Base-by-base conservation (phyloP, 176 grass and related monocot genomes). In the Avena sativa region DNA sequence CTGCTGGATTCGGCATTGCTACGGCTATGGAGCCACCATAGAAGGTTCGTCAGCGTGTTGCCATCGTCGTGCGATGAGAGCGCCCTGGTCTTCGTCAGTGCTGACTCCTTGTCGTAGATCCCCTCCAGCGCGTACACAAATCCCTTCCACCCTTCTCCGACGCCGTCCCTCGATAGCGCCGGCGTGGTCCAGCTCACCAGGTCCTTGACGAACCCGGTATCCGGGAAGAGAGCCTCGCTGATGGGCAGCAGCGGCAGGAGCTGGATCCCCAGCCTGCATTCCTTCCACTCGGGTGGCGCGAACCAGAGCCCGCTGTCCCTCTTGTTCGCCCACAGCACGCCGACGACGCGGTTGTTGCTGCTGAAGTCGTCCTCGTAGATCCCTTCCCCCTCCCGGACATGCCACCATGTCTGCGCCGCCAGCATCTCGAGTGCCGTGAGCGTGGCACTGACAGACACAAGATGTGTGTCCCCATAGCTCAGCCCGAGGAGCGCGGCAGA, bases 281-380 rank as follows among this genome's bases (percentile, higher is more conserved):
- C 94, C 82, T 71, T 96, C 97, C 94, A 96, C 65, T 87, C 94
- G 0, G 89, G 48, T 55, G 94, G 94, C 53, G 97, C 97, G 26
- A 99, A 99, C 97, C 97, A 98, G 17, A 99, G 82, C 32, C 92
- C 94, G 20, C 90, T 91, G 91, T 99, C 97, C 81, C 97, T 94
- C 88, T 99, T 99, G 86, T 99, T 99, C 16, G 89, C 79, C 97
- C 97, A 96, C 63, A 96, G 79, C 63, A 99, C 97, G 0, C 94
- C 89, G 0, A 96, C 82, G 12, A 96, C 84, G 3, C 81, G 85
- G 77, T 99, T 99, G 28, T 75, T 71, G 2, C 75, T 82, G 17
- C 71, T 86, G 86, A 99, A 99, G 58, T 99, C 94, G 6, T 94
- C 90, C 84, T 99, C 97, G 16, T 96, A 99, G 23, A 96, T 46